These are phyloP conservation scores for Capronia coronata DNA, from an alignment of 2,329 filamentous ascomycete species.

Conservation along the genomic window DNA sequence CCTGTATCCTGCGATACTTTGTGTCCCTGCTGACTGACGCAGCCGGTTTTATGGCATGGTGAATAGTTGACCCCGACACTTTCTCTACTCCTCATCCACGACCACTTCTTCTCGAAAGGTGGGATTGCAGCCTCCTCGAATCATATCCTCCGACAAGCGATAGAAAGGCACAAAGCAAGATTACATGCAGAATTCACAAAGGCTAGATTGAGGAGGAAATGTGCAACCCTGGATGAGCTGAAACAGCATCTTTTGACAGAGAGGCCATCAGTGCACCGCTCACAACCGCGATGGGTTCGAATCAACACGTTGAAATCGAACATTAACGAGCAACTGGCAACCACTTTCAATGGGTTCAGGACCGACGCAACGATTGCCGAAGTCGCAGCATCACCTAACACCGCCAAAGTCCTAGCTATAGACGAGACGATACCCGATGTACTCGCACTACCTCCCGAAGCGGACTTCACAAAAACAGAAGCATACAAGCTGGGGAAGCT, in stretches of 20 bases:
- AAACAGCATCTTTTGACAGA: constrained; percentile 34
- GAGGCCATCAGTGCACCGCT: constrained; percentile 34
- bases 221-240: constrained; percentile 61
- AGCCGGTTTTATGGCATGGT: constrained; percentile 25
- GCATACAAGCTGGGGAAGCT: constrained; percentile 72
- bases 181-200: constrained; percentile 77
- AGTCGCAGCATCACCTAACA: constrained; percentile 43
- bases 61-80: constrained; percentile 70
- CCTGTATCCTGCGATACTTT: neutral
- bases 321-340: constrained; percentile 63
- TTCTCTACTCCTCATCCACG: constrained; percentile 76
- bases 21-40: constrained; percentile 36
- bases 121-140: constrained; percentile 74
- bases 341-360: constrained; percentile 61
- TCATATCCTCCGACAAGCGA: constrained; percentile 68
- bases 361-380: constrained; percentile 52
- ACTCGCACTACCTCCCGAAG: constrained; percentile 65
- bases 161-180: constrained; percentile 75
- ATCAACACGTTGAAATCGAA: constrained; percentile 72
- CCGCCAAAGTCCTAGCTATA: constrained; percentile 50
- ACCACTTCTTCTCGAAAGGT: constrained; percentile 71
- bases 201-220: constrained; percentile 64
- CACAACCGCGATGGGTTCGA: constrained; percentile 84
- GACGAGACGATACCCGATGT: constrained; percentile 79
- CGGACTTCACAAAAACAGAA: constrained; percentile 64